phyloP scores from a whole-genome alignment of 2,329 filamentous ascomycete species.

The Microthyrium microscopicum region DNA sequence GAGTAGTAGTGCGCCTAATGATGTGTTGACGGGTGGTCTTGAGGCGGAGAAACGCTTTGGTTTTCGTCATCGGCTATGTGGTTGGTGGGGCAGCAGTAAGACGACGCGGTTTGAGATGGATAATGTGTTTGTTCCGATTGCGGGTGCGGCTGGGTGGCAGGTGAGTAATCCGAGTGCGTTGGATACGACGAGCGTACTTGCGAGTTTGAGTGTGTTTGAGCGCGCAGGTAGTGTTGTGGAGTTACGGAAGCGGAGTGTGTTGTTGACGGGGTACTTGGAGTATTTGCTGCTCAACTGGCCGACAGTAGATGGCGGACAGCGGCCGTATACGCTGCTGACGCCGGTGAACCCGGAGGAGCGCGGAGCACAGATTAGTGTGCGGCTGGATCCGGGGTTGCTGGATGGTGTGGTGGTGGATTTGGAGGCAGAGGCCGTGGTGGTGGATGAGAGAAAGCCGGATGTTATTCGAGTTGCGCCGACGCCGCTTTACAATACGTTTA shows the following conservation, averaged over 20 bases:
- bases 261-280: conserved; percentile 63
- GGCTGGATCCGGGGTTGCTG: conserved; percentile 50
- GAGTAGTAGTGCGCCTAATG: conserved; percentile 31
- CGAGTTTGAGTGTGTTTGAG: conserved; percentile 57
- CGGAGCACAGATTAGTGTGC: conserved; percentile 64
- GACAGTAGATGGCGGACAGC: conserved; percentile 8
- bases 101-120: conserved; percentile 66
- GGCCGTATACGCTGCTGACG: conserved; percentile 43
- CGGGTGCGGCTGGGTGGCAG: conserved; percentile 68
- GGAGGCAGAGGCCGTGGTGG: conserved; percentile 52
- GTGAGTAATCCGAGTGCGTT: conserved; percentile 70
- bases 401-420: conserved; percentile 49
- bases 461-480: conserved; percentile 73
- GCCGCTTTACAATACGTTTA: conserved; percentile 68
- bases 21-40: no score
- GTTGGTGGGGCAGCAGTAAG: conserved; percentile 82
- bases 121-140: conserved; percentile 59
- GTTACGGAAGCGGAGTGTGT: conserved; percentile 53
- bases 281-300: conserved; percentile 35
- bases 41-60: no score
- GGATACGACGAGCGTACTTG: conserved; percentile 59
- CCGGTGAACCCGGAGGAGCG: conserved; percentile 50
- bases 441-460: conserved; percentile 72
- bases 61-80: conserved; percentile 43
- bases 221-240: conserved; percentile 47